Percentiles rank a stretch among this genome's conserved stretches.
These are phyloP conservation scores for Phytophthora macrochlamydospora DNA, from an alignment of 352 stramenopile genomes.

Conservation along the genomic window DNA sequence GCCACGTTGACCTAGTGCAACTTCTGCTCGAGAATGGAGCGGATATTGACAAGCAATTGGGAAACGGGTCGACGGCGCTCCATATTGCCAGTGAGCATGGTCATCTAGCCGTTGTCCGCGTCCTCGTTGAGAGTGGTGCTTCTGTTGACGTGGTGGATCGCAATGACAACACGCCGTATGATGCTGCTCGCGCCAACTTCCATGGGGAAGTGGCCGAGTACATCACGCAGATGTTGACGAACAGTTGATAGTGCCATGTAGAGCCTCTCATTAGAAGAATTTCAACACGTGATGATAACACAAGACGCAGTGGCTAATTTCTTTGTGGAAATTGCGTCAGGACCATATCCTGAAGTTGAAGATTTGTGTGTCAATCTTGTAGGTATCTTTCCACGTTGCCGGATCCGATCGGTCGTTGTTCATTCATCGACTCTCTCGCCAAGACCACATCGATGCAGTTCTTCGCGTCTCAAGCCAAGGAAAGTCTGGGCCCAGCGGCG, in stretches of 20 bases:
- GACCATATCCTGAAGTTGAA: too few species aligned
- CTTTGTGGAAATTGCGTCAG: too few species aligned
- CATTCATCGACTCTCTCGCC: slow-evolving; percentile 18
- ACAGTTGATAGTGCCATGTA: too few species aligned
- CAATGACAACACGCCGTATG: too few species aligned
- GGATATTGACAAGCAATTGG: not conserved
- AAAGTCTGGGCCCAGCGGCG: slow-evolving; percentile 31
- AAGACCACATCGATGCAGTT: slow-evolving; percentile 43
- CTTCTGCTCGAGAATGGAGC: slow-evolving; percentile 12
- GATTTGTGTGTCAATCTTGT: not conserved
- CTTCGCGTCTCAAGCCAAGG: slow-evolving; percentile 37
- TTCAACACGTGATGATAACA: too few species aligned
- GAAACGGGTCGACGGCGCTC: slow-evolving; percentile 9
- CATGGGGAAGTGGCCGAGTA: too few species aligned
- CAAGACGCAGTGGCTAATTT: too few species aligned
- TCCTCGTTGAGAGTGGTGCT: slow-evolving; percentile 7
- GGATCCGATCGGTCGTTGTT: slow-evolving; percentile 5
- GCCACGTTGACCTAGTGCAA: slow-evolving; percentile 3
- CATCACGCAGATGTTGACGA: too few species aligned
- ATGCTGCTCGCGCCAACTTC: too few species aligned
- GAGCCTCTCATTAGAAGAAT: too few species aligned
- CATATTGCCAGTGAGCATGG: slow-evolving; percentile 6
- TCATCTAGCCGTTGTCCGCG: slow-evolving; percentile 8
- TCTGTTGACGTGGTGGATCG: not conserved
- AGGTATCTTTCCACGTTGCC: not conserved